phyloP scores from a whole-genome alignment of 2,329 filamentous ascomycete genomes.

The Cladophialophora immunda region DNA sequence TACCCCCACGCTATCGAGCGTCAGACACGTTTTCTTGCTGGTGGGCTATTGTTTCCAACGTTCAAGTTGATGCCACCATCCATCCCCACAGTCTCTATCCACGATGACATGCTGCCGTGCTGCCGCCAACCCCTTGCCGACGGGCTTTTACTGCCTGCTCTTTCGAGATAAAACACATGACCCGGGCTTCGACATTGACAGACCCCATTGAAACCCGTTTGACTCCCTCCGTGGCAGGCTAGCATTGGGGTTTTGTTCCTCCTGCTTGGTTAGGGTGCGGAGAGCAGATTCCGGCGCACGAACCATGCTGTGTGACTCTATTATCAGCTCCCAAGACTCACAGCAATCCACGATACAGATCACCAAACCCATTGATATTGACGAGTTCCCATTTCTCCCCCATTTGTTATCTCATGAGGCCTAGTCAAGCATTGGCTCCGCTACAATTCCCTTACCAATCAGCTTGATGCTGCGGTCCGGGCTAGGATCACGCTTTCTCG shows the following conservation, averaged over 20 bases:
- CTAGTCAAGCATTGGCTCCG: constrained; percentile 9
- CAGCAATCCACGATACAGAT: constrained; percentile 5
- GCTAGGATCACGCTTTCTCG: constrained; percentile 19
- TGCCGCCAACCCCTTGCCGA: background rate
- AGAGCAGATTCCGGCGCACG: background rate
- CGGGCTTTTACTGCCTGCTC: background rate
- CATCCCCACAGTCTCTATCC: constrained; percentile 17
- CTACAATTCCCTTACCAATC: constrained; percentile 21
- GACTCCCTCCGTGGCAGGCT: background rate
- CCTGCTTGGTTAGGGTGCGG: background rate
- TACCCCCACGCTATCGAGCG: constrained; percentile 32
- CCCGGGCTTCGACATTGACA: constrained; percentile 5
- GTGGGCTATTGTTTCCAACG: constrained; percentile 3
- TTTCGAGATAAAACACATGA: constrained; percentile 5
- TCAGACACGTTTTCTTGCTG: constrained; percentile 16
- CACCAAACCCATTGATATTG: background rate
- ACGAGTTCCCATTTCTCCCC: constrained; percentile 5
- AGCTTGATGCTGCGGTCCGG: constrained; percentile 24
- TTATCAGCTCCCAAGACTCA: constrained; percentile 5
- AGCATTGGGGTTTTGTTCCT: background rate
- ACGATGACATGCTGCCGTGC: constrained; percentile 9
- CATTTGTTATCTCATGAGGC: constrained; percentile 26
- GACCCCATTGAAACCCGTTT: background rate
- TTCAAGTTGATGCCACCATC: constrained; percentile 5
- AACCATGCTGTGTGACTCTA: constrained; percentile 15